A percentile compares a stretch with the other conserved stretches of the same genome.
phyloP scores from a whole-genome alignment of 1,284 basidiomycete genomes.

The Pseudozyma thailandica region DNA sequence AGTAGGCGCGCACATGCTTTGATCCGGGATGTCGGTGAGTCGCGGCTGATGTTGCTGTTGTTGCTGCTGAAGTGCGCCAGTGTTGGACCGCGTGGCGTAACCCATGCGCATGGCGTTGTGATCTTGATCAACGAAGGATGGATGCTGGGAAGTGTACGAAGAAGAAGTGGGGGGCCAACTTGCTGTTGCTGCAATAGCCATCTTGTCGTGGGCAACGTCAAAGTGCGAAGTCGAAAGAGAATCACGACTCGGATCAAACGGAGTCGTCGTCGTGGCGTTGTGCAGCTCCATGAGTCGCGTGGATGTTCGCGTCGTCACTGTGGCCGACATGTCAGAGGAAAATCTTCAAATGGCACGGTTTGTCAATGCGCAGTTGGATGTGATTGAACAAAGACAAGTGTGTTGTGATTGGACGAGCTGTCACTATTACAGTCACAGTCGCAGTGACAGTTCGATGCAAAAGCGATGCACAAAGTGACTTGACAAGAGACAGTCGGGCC shows the following conservation, averaged over 20 bases:
- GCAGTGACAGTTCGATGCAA: too few species aligned
- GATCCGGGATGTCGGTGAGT: background rate
- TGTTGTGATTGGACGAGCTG: constrained; percentile 3
- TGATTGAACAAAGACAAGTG: constrained; percentile 1
- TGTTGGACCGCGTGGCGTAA: constrained; percentile 21
- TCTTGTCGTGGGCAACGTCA: constrained; percentile 8
- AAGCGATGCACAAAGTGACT: background rate
- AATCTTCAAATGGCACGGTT: too few species aligned
- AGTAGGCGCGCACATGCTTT: background rate
- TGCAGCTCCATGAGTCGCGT: constrained; percentile 17
- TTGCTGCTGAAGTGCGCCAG: constrained; percentile 12
- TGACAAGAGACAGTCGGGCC: too few species aligned
- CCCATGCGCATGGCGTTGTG: constrained; percentile 7
- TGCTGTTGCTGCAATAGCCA: background rate
- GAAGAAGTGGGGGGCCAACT: constrained; percentile 9
- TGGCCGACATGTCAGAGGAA: constrained; percentile 14
- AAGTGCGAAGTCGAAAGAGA: constrained; percentile 9
- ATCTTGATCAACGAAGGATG: constrained; percentile 8
- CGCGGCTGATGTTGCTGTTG: too few species aligned
- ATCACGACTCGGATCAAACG: constrained; percentile 19
- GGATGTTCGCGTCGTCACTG: constrained; percentile 25
- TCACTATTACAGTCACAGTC: too few species aligned
- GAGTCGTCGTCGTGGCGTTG: constrained; percentile 6
- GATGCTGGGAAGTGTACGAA: constrained; percentile 2
- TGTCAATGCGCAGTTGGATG: background rate